phyloP scores from a whole-genome alignment of 108 stramenopile species.

The Conticribra weissflogii region DNA sequence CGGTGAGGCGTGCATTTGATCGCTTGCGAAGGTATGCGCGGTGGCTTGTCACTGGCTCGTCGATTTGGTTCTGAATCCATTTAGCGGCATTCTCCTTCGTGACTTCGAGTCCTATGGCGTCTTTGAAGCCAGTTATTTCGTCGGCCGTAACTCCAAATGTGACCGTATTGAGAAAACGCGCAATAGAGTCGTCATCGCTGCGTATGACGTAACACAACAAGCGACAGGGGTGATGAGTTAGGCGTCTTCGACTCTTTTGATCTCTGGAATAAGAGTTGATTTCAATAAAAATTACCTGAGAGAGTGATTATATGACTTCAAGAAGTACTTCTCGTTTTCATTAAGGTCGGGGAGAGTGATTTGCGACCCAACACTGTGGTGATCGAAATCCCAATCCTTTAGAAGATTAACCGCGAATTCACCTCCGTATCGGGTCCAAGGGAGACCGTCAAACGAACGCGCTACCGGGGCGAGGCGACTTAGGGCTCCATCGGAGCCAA shows the following conservation, averaged over 20 bases:
- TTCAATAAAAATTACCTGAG: background rate
- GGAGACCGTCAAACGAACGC: slow-evolving; percentile 48
- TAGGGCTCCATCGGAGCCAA: slow-evolving; percentile 19
- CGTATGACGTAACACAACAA: background rate
- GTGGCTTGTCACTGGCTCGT: slow-evolving; percentile 38
- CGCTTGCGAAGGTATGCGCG: slow-evolving; percentile 46
- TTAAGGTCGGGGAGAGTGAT: slow-evolving; percentile 7
- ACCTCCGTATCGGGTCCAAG: slow-evolving; percentile 50
- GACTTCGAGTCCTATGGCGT: slow-evolving; percentile 16
- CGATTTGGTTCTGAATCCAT: slow-evolving; percentile 43
- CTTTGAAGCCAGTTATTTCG: slow-evolving; percentile 19
- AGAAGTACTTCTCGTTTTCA: slow-evolving; percentile 33
- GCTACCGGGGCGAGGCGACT: slow-evolving; percentile 44
- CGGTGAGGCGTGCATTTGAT: slow-evolving; percentile 33
- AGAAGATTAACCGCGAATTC: slow-evolving; percentile 40
- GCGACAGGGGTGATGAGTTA: background rate
- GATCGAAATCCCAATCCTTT: slow-evolving; percentile 20
- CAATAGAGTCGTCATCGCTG: slow-evolving; percentile 16
- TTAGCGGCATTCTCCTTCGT: slow-evolving; percentile 21
- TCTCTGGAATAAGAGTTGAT: background rate
- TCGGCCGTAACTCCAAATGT: slow-evolving; percentile 42
- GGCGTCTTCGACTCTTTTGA: background rate
- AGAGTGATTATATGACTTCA: slow-evolving; percentile 38
- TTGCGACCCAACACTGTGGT: slow-evolving; percentile 33
- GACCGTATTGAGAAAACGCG: slow-evolving; percentile 36